Base-by-base conservation (phyloP, 2,329 filamentous ascomycete genomes). In the Xylaria digitata region DNA sequence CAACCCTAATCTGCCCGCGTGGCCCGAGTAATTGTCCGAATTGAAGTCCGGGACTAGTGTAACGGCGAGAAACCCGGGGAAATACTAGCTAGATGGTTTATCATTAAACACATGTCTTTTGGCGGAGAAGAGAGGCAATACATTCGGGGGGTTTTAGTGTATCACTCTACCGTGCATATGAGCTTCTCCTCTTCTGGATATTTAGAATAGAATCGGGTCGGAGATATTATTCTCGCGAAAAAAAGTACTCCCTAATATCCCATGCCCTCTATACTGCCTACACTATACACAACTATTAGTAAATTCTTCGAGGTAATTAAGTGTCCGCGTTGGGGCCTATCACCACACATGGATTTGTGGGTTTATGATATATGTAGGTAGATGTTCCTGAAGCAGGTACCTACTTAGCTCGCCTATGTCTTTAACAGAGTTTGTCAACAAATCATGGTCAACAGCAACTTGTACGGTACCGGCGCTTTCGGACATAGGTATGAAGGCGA, bases 381-480 rank as follows among this genome's bases (percentile, higher is more conserved):
- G 7, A 55, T 50, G 59, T 62, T 62, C 59, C 59, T 62, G 59
- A 42, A 62, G 59, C 3, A 26, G 26, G 26, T 26, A 26, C 26
- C 26, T 26, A 26, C 26, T 26, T 62, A 55, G 59, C 26, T 53
- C 40, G 32, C 58, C 30, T 54, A 40, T 2, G n/a, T 46, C 53
- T 43, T 37, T 50, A n/a, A 42, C 43, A 48, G 26, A 26, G 26
- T 26, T 26, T 26, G 26, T 26, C 5, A n/a, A n/a, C 26, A 26
- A 26, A 26, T 26, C 26, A 26, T 26, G 26, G 26, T 26, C 26
- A 26, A 26, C 26, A 5, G 26, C 26, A 26, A 26, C 26, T 26
- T 26, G 26, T 3, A n/a, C n/a, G n/a, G n/a, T n/a, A 26, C 26
- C 26, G 26, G 26, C 5, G 26, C 26, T 26, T 26, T 26, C 26